These are phyloP conservation scores for Antrodiella citrinella DNA, from an alignment of 768 basidiomycete species.

Conservation along the genomic window DNA sequence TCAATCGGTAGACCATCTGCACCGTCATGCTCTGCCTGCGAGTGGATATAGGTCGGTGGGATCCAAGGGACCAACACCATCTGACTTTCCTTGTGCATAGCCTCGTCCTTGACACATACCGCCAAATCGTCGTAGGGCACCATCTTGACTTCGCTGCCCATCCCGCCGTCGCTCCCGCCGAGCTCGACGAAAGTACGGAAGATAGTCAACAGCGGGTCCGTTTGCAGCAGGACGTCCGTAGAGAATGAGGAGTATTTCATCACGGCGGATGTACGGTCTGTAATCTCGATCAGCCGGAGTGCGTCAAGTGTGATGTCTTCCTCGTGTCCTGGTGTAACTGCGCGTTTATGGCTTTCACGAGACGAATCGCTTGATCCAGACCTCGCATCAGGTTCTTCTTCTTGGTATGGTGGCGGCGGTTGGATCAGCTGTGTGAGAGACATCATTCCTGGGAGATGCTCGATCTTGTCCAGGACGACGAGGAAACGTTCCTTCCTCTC, in stretches of 20 bases:
- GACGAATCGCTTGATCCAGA: background rate
- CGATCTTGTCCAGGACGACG: slow-evolving; percentile 83
- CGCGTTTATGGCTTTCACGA: slow-evolving; percentile 2
- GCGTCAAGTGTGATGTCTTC: slow-evolving; percentile 52
- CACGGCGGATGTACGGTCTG: slow-evolving; percentile 56
- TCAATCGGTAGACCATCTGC: background rate
- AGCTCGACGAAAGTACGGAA: slow-evolving; percentile 74
- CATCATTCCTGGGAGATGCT: slow-evolving; percentile 88
- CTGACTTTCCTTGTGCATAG: slow-evolving; percentile 49
- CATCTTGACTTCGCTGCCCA: slow-evolving; percentile 23
- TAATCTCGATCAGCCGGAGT: slow-evolving; percentile 78
- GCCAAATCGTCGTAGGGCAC: slow-evolving; percentile 74
- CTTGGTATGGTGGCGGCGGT: slow-evolving; percentile 19
- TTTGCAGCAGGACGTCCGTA: slow-evolving; percentile 43
- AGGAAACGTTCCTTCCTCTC: slow-evolving; percentile 47
- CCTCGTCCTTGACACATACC: slow-evolving; percentile 60
- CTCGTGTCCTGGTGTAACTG: background rate
- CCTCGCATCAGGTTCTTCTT: background rate
- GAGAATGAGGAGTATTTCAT: slow-evolving; percentile 62
- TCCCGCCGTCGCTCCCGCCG: slow-evolving; percentile 30
- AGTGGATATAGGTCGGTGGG: slow-evolving; percentile 25
- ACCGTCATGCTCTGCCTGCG: slow-evolving; percentile 9
- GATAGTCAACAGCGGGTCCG: slow-evolving; percentile 65
- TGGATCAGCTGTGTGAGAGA: slow-evolving; percentile 79
- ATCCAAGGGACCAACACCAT: slow-evolving; percentile 83